Evolutionary conservation across 495 filamentous ascomycete species (phyloP).

Genomic region (Margaritispora aquatica): DNA sequence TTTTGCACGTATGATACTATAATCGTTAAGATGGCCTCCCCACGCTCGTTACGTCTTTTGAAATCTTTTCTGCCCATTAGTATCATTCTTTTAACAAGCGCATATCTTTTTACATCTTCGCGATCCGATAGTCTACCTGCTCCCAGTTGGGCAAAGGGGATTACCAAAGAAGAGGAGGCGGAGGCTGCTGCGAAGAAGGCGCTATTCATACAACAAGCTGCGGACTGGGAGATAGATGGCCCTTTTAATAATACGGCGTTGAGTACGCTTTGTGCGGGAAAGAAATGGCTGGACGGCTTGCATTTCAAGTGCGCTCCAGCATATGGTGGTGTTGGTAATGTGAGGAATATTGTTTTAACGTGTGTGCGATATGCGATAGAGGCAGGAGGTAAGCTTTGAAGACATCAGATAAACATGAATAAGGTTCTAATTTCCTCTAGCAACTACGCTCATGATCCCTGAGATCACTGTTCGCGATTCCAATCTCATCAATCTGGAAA

Average conservation of each 20-base stretch:
- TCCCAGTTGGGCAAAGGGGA: background rate
- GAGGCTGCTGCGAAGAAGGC: background rate
- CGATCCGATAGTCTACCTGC: background rate
- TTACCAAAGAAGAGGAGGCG: background rate
- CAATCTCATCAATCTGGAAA: constrained; percentile 19
- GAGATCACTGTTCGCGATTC: constrained; percentile 30
- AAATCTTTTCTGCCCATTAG: background rate
- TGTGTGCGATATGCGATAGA: constrained; percentile 44
- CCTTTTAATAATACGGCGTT: constrained; percentile 25
- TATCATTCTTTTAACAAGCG: background rate
- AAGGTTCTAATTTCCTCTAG: constrained; percentile 20
- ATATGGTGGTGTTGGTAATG: constrained; percentile 24
- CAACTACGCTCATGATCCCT: constrained; percentile 37
- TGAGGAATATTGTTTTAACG: constrained; percentile 33
- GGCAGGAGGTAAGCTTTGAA: constrained; percentile 29
- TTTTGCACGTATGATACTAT: background rate
- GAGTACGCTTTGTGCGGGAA: constrained; percentile 24
- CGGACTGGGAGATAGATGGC: constrained; percentile 28
- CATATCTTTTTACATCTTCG: background rate
- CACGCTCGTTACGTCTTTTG: background rate
- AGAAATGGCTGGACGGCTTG: constrained; percentile 26
- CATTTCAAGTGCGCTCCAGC: constrained; percentile 28
- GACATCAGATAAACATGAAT: background rate
- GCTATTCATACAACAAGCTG: constrained; percentile 25
- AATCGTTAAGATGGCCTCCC: background rate